phyloP scores from a whole-genome alignment of 2,329 filamentous ascomycete genomes.

The Talaromyces sp. region DNA sequence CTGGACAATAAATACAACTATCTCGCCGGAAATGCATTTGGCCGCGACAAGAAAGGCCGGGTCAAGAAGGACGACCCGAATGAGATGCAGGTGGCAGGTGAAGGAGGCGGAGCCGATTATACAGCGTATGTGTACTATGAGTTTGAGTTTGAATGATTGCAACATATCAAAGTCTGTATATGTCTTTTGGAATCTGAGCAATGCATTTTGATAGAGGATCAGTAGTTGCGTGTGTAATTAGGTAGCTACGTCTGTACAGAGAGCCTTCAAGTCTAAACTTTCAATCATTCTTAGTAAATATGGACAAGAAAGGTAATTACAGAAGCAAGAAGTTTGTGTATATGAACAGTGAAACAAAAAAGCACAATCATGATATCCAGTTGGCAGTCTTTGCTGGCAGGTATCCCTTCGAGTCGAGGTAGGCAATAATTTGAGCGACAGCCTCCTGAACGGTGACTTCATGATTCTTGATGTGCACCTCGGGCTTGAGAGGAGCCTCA shows the following conservation, averaged over 20 bases:
- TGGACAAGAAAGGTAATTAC: constrained; percentile 3
- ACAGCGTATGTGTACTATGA: constrained; percentile 97
- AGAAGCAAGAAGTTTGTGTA: background rate
- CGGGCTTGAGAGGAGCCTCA: constrained; percentile 79
- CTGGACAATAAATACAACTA: constrained; percentile 86
- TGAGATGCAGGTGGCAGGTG: constrained; percentile 74
- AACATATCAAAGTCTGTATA: constrained; percentile 10
- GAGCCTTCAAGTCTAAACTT: background rate
- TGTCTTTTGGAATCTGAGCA: background rate
- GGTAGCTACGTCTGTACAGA: background rate
- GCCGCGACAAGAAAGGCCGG: constrained; percentile 87
- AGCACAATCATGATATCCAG: background rate
- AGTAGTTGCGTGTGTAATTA: background rate
- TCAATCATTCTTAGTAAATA: background rate
- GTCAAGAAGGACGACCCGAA: constrained; percentile 87
- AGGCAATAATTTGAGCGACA: constrained; percentile 77
- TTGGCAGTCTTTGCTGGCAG: constrained; percentile 42
- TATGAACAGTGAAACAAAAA: background rate
- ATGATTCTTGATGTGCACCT: constrained; percentile 82
- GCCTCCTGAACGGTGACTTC: constrained; percentile 83
- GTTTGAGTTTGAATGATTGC: constrained; percentile 65
- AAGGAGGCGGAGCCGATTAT: constrained; percentile 76
- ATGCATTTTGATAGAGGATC: background rate
- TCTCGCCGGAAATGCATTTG: constrained; percentile 90
- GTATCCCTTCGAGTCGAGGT: constrained; percentile 68